A percentile compares a stretch with the other conserved stretches of the same genome.
Evolutionary conservation across 768 basidiomycete genomes (phyloP).

Genomic region (Russula brevipes): DNA sequence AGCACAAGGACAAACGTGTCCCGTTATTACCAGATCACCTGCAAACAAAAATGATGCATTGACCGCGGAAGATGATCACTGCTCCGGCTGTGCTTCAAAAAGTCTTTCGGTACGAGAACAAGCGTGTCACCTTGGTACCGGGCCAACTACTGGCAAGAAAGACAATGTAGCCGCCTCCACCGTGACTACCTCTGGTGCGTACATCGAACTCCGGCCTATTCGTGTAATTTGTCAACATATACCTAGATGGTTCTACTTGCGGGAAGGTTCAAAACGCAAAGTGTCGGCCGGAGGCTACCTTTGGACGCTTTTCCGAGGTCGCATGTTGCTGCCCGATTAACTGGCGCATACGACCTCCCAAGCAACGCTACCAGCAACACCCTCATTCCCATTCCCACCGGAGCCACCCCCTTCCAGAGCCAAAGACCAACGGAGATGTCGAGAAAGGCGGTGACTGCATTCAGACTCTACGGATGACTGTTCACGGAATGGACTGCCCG

Average conservation of each 20-base stretch:
- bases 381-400: neutral
- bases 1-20: too few relatives aligned
- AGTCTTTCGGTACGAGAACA: too few relatives aligned
- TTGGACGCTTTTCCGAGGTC: slow-evolving; percentile 17
- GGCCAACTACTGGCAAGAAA: neutral
- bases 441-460: slow-evolving; percentile 7
- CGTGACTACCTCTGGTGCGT: neutral
- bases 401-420: neutral
- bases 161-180: neutral
- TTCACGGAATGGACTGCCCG: slow-evolving; percentile 23
- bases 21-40: too few relatives aligned
- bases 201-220: neutral
- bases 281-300: slow-evolving; percentile 4
- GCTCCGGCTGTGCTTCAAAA: too few relatives aligned
- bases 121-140: too few relatives aligned
- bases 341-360: slow-evolving; percentile 5
- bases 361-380: neutral
- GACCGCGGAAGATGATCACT: too few relatives aligned
- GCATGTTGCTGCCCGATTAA: slow-evolving; percentile 20
- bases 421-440: neutral
- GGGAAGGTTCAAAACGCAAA: neutral
- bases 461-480: slow-evolving; percentile 1
- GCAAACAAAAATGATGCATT: too few relatives aligned
- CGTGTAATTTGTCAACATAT: neutral
- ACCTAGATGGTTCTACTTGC: neutral